Evolutionary conservation across 2,329 filamentous ascomycete species (phyloP).

Genomic region (Hypoxylon sp.): DNA sequence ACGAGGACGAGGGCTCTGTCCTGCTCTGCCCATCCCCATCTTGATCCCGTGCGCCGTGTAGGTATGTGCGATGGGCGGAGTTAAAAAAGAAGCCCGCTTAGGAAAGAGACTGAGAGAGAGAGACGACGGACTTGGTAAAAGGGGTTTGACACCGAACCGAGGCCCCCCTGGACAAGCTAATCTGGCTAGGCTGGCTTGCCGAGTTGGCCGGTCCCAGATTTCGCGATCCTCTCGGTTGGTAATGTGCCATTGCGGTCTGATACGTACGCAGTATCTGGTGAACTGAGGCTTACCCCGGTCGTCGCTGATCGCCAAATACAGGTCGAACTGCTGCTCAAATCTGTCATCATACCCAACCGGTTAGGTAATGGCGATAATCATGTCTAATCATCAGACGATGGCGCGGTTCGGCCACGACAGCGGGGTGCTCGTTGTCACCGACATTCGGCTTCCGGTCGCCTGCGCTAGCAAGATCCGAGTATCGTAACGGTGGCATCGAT

Average conservation of each 20-base stretch:
- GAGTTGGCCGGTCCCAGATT: slow-evolving; percentile 24
- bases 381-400: slow-evolving; percentile 23
- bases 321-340: too few relatives aligned
- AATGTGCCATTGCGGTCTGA: neutral
- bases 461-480: slow-evolving; percentile 2
- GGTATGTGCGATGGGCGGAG: slow-evolving; percentile 22
- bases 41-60: too few relatives aligned
- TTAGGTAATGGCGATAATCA: neutral
- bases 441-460: slow-evolving; percentile 1
- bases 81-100: slow-evolving; percentile 24
- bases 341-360: neutral
- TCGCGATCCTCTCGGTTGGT: slow-evolving; percentile 29
- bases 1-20: neutral
- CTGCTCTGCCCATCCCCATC: neutral
- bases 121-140: neutral
- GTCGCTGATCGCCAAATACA: too few relatives aligned
- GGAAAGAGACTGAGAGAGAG: too few relatives aligned
- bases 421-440: neutral
- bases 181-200: slow-evolving; percentile 20
- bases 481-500: neutral
- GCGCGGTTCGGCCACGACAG: slow-evolving; percentile 21
- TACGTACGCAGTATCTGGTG: too few relatives aligned
- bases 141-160: slow-evolving; percentile 16
- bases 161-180: slow-evolving; percentile 31
- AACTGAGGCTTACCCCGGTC: too few relatives aligned